Evolutionary conservation across 2,329 filamentous ascomycete genomes (phyloP), one percentile per base, ranked within the genome.

Genomic region (Trichoderma harzianum): DNA sequence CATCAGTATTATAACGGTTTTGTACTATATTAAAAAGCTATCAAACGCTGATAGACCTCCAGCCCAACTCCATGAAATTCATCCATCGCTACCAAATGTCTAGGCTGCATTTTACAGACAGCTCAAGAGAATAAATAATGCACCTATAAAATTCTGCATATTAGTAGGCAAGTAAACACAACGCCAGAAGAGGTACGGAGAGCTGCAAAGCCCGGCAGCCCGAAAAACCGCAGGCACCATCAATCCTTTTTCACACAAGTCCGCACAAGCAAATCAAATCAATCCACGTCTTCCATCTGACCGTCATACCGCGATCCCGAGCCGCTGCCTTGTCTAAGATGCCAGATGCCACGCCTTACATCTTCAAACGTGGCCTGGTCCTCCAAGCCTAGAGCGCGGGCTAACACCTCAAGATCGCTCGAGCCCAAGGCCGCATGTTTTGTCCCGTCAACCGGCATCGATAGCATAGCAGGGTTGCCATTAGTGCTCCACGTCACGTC

Each of bases 331-430:
- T 72, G 77, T 73, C 77, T 77, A 34, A 83, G 72, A 39, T 77
- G 74, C 73, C 74, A 74, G 7, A 83, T 82, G 28, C 79, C 76
- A 55, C 77, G 76, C 60, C 76, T 76, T 14, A 83, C 76, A n/a
- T 83, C 79, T 24, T 79, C 78, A 7, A 83, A 72, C 21, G 79
- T 79, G 3, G 81, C 80, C 70, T 81, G 81, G 5, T 74, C 72
- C 63, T 78, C 75, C 16, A 83, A 64, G 0, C 82, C 82, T 21
- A 83, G 75, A 2, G 79, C 76, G 24, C 76, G 74, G 7, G 82
- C 81, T 8, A 83, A 75, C 7, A 80, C 74, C 73, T 82, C 82
- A 2, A 83, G 77, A 47, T 80, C 79, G 68, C 78, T 78, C 1
- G 74, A 68, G 18, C 74, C 78, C n/a, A 76, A 58, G 70, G 62